Conservation (phyloP, 768 basidiomycete species). For the Suillus discolor region DNA sequence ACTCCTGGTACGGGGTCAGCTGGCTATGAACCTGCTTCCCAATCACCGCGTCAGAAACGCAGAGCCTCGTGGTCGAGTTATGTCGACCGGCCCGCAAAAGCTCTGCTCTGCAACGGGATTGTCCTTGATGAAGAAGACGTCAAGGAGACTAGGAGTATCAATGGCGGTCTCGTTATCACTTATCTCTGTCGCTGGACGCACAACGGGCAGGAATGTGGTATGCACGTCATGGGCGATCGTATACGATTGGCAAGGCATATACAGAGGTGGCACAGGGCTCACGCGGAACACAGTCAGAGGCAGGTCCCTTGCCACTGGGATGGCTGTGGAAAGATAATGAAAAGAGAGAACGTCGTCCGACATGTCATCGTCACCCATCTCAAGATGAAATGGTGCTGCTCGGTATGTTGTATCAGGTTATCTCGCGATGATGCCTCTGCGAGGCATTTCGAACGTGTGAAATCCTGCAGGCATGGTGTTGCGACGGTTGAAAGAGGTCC, state of each 20-base stretch:
- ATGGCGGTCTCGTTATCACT: slow-evolving; percentile 19
- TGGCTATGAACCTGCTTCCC: not conserved
- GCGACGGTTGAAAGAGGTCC: slow-evolving; percentile 2
- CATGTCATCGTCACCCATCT: slow-evolving; percentile 30
- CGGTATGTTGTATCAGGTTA: slow-evolving; percentile 26
- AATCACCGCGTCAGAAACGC: not conserved
- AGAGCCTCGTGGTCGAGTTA: slow-evolving; percentile 5
- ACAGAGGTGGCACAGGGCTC: slow-evolving; percentile 25
- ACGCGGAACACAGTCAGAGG: slow-evolving; percentile 15
- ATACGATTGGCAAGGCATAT: slow-evolving; percentile 29
- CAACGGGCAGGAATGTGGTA: slow-evolving; percentile 24
- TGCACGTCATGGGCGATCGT: slow-evolving; percentile 29
- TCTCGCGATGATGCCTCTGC: slow-evolving; percentile 36
- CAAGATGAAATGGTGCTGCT: slow-evolving; percentile 32
- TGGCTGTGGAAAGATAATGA: slow-evolving; percentile 29
- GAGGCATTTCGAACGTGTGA: slow-evolving; percentile 33
- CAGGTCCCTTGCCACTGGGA: slow-evolving; percentile 26
- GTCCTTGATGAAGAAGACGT: slow-evolving; percentile 3
- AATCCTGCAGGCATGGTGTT: slow-evolving; percentile 18
- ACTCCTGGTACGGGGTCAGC: not conserved
- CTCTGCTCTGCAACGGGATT: not conserved
- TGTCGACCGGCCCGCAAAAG: not conserved
- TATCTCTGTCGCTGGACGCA: slow-evolving; percentile 31
- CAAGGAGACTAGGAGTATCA: not conserved
- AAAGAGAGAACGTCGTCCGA: slow-evolving; percentile 35